Evolutionary conservation across 163 green algal species (phyloP).

Genomic region (Dunaliella salina): DNA sequence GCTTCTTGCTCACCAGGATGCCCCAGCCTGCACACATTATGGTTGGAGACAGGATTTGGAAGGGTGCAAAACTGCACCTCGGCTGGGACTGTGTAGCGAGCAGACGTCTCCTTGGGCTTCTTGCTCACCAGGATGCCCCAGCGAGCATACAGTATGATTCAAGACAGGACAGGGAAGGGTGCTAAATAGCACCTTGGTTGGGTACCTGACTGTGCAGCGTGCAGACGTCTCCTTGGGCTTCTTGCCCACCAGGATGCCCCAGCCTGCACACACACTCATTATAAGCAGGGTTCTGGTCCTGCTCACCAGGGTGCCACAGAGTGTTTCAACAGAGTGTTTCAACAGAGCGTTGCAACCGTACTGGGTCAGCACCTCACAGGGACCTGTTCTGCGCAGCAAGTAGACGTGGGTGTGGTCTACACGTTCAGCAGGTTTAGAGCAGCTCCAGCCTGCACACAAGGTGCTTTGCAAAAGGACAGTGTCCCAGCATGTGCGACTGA

Average conservation of each 20-base stretch:
- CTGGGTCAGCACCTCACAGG: no score
- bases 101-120: constrained; percentile 73
- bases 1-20: constrained; percentile 79
- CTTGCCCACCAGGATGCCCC: constrained; percentile 81
- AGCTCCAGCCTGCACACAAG: constrained; percentile 45
- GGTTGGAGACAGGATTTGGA: no score
- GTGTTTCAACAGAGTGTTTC: no score
- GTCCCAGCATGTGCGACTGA: neutral
- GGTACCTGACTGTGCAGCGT: constrained; percentile 68
- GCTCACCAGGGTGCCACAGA: constrained; percentile 87
- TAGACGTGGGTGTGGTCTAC: no score
- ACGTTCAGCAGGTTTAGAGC: no score
- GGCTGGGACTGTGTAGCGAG: constrained; percentile 67
- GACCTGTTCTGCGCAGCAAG: no score
- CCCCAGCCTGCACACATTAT: constrained; percentile 51
- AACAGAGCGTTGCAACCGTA: no score
- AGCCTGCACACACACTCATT: constrained; percentile 45
- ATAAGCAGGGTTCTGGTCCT: constrained; percentile 39
- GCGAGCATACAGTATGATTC: constrained; percentile 22
- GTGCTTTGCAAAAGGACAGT: neutral
- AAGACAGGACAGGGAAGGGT: no score
- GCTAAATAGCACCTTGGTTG: constrained; percentile 72
- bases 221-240: constrained; percentile 75
- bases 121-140: constrained; percentile 82
- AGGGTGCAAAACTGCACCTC: no score